Evolutionary conservation across 1,284 basidiomycete genomes (phyloP).

Genomic region (Cryptococcus wingfieldii): DNA sequence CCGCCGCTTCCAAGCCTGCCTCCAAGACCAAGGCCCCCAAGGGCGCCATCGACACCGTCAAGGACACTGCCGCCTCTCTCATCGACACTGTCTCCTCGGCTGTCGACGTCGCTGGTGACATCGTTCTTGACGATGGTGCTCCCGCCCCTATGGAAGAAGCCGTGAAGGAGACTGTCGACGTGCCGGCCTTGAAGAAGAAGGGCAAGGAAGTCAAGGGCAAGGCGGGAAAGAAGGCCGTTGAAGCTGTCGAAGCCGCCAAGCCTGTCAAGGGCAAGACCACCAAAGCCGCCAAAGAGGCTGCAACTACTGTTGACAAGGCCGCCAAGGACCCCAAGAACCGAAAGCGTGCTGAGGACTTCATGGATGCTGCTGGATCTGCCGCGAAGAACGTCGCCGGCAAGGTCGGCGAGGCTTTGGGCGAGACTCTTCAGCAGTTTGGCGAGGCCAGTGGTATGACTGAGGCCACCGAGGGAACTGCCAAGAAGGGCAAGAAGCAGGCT

Average conservation of each 20-base stretch:
- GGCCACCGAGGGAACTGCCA: slow-evolving; percentile 10
- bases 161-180: slow-evolving; percentile 21
- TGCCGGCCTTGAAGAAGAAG: slow-evolving; percentile 23
- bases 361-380: slow-evolving; percentile 30
- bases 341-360: slow-evolving; percentile 42
- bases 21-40: slow-evolving; percentile 1
- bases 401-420: slow-evolving; percentile 47
- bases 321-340: slow-evolving; percentile 36
- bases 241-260: slow-evolving; percentile 13
- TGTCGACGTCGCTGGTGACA: slow-evolving; percentile 36
- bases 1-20: slow-evolving; percentile 5
- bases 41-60: slow-evolving; percentile 7
- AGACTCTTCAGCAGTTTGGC: slow-evolving; percentile 27
- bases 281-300: slow-evolving; percentile 20
- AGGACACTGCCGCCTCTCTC: slow-evolving; percentile 17
- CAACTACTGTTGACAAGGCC: slow-evolving; percentile 17
- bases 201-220: slow-evolving; percentile 17
- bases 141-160: slow-evolving; percentile 21
- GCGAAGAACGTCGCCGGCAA: slow-evolving; percentile 26
- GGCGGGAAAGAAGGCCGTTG: slow-evolving; percentile 21
- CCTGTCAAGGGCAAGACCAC: slow-evolving; percentile 19
- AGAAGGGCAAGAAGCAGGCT: slow-evolving; percentile 14
- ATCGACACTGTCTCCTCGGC: slow-evolving; percentile 20
- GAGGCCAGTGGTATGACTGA: slow-evolving; percentile 28
- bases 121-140: slow-evolving; percentile 32